phyloP scores from a whole-genome alignment of 2,329 filamentous ascomycete genomes.

The Grosmannia serpens region DNA sequence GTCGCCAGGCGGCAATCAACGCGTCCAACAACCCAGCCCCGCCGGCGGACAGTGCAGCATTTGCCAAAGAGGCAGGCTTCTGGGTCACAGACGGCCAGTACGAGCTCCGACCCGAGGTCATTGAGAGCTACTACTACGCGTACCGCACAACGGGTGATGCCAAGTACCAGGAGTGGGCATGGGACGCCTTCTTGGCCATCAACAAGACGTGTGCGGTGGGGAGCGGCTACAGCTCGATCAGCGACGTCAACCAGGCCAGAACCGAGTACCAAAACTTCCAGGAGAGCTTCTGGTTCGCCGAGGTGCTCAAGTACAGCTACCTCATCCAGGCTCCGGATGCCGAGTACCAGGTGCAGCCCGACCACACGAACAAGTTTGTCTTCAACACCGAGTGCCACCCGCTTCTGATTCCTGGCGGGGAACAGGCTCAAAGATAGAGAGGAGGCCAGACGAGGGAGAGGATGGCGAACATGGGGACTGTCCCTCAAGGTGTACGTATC shows the following conservation, averaged over 20 bases:
- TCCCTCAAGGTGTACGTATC: too few species aligned
- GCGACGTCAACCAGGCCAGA: constrained; percentile 49
- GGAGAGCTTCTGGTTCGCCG: constrained; percentile 82
- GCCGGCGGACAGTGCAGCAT: constrained; percentile 35
- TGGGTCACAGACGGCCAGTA: constrained; percentile 54
- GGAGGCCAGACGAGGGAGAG: neutral
- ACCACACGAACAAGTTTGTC: constrained; percentile 34
- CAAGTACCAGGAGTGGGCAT: constrained; percentile 76
- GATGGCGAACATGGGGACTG: neutral
- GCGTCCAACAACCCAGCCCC: constrained; percentile 26
- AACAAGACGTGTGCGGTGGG: constrained; percentile 49
- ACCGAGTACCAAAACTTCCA: constrained; percentile 60
- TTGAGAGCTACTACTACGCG: constrained; percentile 80
- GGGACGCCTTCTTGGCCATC: constrained; percentile 64
- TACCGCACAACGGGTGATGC: constrained; percentile 65
- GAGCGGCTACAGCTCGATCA: constrained; percentile 55
- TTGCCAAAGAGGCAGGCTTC: constrained; percentile 60
- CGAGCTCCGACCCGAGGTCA: constrained; percentile 65
- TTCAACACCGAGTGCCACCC: constrained; percentile 40
- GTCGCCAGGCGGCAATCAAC: constrained; percentile 20
- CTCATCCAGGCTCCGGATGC: constrained; percentile 56
- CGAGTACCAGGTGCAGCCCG: constrained; percentile 34
- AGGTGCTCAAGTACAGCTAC: constrained; percentile 77
- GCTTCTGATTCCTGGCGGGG: constrained; percentile 3
- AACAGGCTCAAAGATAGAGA: neutral